Conservation (phyloP, 2,329 filamentous ascomycete species). For the Emmonsiellopsis sp. region DNA sequence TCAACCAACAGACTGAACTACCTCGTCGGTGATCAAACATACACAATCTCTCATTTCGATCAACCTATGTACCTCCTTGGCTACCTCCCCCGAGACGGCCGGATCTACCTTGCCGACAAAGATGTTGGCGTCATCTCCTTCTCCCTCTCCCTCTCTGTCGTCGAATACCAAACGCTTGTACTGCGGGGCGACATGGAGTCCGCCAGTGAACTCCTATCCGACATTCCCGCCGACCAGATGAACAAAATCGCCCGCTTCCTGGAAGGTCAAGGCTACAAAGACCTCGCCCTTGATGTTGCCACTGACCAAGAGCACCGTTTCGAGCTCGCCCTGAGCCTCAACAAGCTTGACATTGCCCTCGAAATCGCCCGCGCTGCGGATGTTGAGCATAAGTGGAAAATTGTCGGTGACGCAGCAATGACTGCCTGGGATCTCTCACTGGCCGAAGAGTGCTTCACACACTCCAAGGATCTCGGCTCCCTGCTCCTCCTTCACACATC, state of each 20-base stretch:
- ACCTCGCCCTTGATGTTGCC: constrained; percentile 85
- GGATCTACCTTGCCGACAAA: constrained; percentile 91
- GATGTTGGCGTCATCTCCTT: constrained; percentile 89
- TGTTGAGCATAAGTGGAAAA: constrained; percentile 97
- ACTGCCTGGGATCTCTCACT: constrained; percentile 76
- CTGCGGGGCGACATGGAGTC: constrained; percentile 88
- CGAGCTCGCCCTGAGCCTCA: constrained; percentile 75
- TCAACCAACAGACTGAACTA: constrained; percentile 95
- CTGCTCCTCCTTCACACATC: constrained; percentile 81
- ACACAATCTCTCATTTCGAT: constrained; percentile 96
- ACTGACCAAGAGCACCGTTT: constrained; percentile 96
- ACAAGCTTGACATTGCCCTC: constrained; percentile 74
- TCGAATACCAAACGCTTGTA: constrained; percentile 95
- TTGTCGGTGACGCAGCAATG: constrained; percentile 83
- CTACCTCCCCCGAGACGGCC: constrained; percentile 90
- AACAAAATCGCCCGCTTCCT: constrained; percentile 98
- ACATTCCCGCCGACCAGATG: constrained; percentile 83
- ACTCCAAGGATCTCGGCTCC: constrained; percentile 83
- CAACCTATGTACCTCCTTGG: constrained; percentile 89
- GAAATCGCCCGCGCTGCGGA: constrained; percentile 75
- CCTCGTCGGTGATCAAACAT: constrained; percentile 93
- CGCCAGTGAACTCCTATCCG: constrained; percentile 71
- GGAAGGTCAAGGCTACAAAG: constrained; percentile 94
- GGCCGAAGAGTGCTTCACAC: constrained; percentile 84
- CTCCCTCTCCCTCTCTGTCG: constrained; percentile 77